Evolutionary conservation across 148 eudicot genomes (phyloP).

Genomic region (Rhododendron vialii): DNA sequence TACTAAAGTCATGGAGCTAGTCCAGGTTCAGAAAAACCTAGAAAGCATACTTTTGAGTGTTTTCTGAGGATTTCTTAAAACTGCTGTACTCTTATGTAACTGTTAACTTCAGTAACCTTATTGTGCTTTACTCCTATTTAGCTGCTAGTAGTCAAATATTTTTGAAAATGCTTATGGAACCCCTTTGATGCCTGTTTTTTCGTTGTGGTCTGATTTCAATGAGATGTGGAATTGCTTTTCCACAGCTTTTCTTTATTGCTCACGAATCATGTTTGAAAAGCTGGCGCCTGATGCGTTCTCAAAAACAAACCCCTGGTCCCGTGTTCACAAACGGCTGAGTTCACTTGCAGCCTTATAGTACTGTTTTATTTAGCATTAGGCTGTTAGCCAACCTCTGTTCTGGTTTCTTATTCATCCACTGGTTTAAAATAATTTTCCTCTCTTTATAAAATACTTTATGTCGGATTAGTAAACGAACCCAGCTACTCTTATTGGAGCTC

Average conservation of each 20-base stretch:
- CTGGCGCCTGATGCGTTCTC: too few species aligned
- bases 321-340: background rate
- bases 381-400: background rate
- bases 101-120: background rate
- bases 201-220: background rate
- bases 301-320: background rate
- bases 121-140: background rate
- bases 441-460: too few species aligned
- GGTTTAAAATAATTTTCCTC: background rate
- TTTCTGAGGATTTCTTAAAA: background rate
- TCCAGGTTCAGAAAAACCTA: slow-evolving; percentile 9
- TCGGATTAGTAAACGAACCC: background rate
- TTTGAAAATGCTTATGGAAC: background rate
- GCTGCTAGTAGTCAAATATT: background rate
- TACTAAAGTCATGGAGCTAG: background rate
- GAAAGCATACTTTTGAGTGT: background rate
- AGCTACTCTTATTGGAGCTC: background rate
- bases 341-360: background rate
- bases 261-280: too few species aligned
- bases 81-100: background rate
- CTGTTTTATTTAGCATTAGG: background rate
- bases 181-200: too few species aligned
- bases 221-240: background rate
- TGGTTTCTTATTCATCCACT: background rate
- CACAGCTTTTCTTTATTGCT: background rate